Conservation (phyloP, 2,329 filamentous ascomycete species). For the Cordyceps javanica region DNA sequence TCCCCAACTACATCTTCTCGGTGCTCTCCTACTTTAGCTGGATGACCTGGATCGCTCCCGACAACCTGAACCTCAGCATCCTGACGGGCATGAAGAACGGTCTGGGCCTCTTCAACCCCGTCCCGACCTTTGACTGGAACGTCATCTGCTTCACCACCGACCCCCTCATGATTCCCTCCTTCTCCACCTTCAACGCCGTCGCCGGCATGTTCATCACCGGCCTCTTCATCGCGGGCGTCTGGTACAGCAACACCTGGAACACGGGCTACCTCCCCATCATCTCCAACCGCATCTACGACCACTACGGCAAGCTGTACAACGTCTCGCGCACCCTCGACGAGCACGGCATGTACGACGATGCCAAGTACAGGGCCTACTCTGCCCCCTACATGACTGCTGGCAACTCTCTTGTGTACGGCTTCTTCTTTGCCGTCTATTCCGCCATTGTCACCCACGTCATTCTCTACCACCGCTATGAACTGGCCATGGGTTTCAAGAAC, state of each 20-base stretch:
- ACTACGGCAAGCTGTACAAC: conserved; percentile 46
- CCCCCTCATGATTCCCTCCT: conserved; percentile 17
- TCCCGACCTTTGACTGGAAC: conserved; percentile 43
- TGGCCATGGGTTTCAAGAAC: conserved; percentile 21
- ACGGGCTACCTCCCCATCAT: conserved; percentile 51
- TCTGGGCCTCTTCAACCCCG: conserved; percentile 34
- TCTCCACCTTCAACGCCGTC: conserved; percentile 24
- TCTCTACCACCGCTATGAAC: conserved; percentile 27
- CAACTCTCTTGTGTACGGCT: conserved; percentile 26
- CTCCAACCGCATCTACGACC: conserved; percentile 49
- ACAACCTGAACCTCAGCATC: conserved; percentile 23
- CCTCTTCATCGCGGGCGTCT: conserved; percentile 41
- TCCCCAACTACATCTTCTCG: conserved; percentile 40
- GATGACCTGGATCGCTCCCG: conserved; percentile 40
- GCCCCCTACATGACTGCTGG: conserved; percentile 19
- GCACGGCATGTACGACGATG: conserved; percentile 42
- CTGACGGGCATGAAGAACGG: conserved; percentile 25
- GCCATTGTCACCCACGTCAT: conserved; percentile 24
- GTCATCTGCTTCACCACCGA: conserved; percentile 18
- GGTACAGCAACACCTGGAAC: conserved; percentile 40
- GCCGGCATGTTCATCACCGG: conserved; percentile 41
- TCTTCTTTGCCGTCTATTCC: conserved; percentile 24
- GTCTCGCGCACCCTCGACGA: conserved; percentile 44
- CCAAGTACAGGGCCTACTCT: conserved; percentile 44
- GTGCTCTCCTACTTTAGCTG: conserved; percentile 39